Evolutionary conservation across 1,284 basidiomycete species (phyloP).

Genomic region (Volvariella surrecta): DNA sequence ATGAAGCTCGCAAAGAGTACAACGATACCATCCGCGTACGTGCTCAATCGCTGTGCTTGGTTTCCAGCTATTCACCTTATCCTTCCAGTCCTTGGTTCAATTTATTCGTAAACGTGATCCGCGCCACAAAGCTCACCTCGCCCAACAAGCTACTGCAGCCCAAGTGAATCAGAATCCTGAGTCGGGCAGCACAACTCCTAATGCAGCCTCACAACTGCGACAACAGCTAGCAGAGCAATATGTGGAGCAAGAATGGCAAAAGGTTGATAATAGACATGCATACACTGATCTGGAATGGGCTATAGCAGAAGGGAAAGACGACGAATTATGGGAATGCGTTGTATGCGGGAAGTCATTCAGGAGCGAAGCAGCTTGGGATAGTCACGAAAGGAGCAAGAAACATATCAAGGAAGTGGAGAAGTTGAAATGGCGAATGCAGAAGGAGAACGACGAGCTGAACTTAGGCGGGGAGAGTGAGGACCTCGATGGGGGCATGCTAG

Average conservation of each 20-base stretch:
- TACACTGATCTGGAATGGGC: conserved; percentile 65
- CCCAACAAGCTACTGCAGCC: conserved; percentile 29
- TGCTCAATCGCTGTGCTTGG: conserved; percentile 8
- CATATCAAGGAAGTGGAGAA: conserved; percentile 84
- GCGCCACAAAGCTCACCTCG: conserved; percentile 72
- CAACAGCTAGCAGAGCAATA: conserved; percentile 30
- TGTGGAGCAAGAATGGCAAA: conserved; percentile 83
- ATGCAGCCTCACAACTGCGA: conserved; percentile 16
- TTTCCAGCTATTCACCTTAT: conserved; percentile 16
- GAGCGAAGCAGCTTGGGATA: conserved; percentile 92
- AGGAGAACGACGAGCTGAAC: conserved; percentile 67
- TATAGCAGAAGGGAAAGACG: conserved; percentile 57
- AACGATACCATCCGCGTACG: conserved; percentile 85
- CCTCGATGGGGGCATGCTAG: conserved; percentile 15
- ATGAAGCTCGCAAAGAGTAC: conserved; percentile 85
- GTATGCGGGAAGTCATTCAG: conserved; percentile 89
- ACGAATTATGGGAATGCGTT: conserved; percentile 91
- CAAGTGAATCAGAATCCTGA: conserved; percentile 16
- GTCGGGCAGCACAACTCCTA: conserved; percentile 16
- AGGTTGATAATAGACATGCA: conserved; percentile 32
- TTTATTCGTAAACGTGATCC: conserved; percentile 95
- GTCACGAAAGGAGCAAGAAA: conserved; percentile 95
- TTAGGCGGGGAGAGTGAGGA: conserved; percentile 21
- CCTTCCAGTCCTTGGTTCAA: conserved; percentile 61
- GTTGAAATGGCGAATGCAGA: conserved; percentile 66